Base-by-base conservation (phyloP, 371 early-diverging fungal genomes). In the Zancudomyces culisetae region DNA sequence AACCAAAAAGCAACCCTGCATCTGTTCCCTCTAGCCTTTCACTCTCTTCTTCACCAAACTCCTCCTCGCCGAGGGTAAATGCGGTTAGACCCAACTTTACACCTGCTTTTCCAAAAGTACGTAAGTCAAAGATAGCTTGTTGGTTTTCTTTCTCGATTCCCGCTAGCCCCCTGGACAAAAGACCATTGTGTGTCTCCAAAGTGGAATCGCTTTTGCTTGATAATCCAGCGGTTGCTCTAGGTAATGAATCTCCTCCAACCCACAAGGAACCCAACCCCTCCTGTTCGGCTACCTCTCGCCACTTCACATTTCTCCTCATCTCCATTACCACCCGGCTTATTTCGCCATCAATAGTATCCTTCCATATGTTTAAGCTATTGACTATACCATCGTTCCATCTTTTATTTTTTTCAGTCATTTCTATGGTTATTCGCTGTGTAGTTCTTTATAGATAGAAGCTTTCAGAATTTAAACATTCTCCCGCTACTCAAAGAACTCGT, bases 171-270 rank as follows among this genome's bases (percentile, higher is more conserved):
- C 15, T 15, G 35, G 10, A 10, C 35, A 10, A 10, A 6, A 10
- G 6, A 10, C 35, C 35, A 35, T 10, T 35, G 6, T 15, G 10
- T 10, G 6, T 35, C 35, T 35, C 35, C 6, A 35, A 10, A 10
- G 10, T 15, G 15, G 6, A 6, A 6, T 35, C 35, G 15, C 10
- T 15, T 35, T 35, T 35, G 35, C 35, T 35, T 15, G 35, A 6
- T 15, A 35, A 35, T 10, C 35, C 35, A 6, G 35, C 6, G 6
- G 6, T 15, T 6, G 6, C 6, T 1, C 54, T 45, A 2, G 65
- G 68, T 55, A 62, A 68, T 42, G 56, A 53, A 29, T 69, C 46
- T 24, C 68, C 68, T 21, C 68, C 68, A 12, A 68, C 69, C 69
- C 68, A 67, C 12, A 67, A 57, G 19, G 69, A 61, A 21, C 66